phyloP scores from a whole-genome alignment of 169 alveolate genomes.

The Perkinsus marinus region DNA sequence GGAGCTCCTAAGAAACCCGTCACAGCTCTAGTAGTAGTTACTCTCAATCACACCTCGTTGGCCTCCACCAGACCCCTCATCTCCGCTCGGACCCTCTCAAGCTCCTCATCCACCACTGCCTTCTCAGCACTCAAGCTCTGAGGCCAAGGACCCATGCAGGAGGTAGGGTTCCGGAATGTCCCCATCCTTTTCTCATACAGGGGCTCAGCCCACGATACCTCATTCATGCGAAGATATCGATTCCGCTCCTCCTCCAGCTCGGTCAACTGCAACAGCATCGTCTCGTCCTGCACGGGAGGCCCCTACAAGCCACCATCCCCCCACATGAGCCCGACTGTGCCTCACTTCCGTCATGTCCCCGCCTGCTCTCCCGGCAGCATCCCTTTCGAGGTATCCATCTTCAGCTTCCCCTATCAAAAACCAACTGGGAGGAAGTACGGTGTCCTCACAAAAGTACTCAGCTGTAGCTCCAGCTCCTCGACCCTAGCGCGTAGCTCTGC shows the following conservation, averaged over 20 bases:
- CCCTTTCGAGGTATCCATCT: neutral
- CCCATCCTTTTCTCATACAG: no score
- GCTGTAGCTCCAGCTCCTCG: neutral
- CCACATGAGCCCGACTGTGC: neutral
- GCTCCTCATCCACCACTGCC: neutral
- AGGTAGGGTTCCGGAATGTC: no score
- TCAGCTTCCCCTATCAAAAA: neutral
- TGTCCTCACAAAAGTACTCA: neutral
- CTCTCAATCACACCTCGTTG: neutral
- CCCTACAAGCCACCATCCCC: neutral
- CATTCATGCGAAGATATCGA: neutral
- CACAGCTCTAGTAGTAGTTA: neutral
- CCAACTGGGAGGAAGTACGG: no score
- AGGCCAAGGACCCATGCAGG: no score
- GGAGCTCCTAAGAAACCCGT: neutral
- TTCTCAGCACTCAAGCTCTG: neutral
- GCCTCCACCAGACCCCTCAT: neutral
- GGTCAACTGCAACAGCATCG: neutral
- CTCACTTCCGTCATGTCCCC: no score
- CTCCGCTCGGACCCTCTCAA: neutral
- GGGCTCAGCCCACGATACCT: no score
- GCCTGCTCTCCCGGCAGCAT: no score
- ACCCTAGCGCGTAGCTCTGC: neutral
- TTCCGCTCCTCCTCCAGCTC: neutral
- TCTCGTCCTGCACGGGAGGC: neutral